These are phyloP conservation scores for Hortiboletus flavorubellus DNA, from an alignment of 768 basidiomycete species.

Conservation along the genomic window DNA sequence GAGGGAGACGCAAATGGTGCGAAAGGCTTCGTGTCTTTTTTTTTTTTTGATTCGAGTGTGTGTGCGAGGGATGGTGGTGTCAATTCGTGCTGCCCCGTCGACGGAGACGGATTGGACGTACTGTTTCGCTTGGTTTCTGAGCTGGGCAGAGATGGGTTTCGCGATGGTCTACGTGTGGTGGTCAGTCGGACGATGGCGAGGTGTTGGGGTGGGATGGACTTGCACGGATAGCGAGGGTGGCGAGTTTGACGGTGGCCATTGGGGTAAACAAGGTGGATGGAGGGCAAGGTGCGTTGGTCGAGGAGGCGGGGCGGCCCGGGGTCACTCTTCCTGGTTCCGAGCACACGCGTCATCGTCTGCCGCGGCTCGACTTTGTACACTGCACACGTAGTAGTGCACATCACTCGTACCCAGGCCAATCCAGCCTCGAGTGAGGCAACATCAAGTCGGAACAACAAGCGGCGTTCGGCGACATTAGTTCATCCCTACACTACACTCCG, in stretches of 20 bases:
- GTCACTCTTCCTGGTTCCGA: background rate
- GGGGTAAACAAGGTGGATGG: background rate
- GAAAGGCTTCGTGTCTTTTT: slow-evolving; percentile 67
- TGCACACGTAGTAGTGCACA: too few species aligned
- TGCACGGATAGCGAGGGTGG: slow-evolving; percentile 70
- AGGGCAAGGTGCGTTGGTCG: too few species aligned
- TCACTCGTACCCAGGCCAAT: too few species aligned
- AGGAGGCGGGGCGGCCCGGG: background rate
- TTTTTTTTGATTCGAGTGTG: background rate
- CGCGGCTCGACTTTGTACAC: background rate
- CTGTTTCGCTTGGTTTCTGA: slow-evolving; percentile 74
- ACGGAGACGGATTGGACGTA: slow-evolving; percentile 32
- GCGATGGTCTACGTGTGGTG: slow-evolving; percentile 60
- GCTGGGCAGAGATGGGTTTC: slow-evolving; percentile 68
- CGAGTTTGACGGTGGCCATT: slow-evolving; percentile 76
- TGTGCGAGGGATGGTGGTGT: background rate
- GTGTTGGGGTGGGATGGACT: slow-evolving; percentile 20
- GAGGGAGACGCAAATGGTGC: slow-evolving; percentile 64
- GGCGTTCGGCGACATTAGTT: too few species aligned
- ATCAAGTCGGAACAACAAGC: too few species aligned
- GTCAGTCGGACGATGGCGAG: background rate
- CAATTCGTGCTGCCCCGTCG: background rate
- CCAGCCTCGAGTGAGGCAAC: too few species aligned
- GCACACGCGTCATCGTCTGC: background rate
- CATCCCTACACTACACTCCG: too few species aligned